Base-by-base conservation (phyloP, 1,284 basidiomycete genomes). In the Boletus semigastroideus region DNA sequence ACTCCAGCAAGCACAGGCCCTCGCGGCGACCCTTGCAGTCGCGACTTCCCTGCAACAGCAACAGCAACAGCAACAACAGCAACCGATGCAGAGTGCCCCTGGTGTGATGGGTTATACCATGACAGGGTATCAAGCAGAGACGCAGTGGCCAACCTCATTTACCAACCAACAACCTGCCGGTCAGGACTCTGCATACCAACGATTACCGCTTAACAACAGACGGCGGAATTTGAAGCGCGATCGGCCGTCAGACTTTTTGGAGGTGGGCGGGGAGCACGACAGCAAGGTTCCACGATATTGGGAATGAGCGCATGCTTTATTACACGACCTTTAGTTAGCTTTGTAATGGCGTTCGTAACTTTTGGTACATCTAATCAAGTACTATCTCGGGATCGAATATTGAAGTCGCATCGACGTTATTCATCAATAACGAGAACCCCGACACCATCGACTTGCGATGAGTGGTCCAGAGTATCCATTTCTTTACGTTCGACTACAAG, bases 181-280 rank as follows among this genome's bases (percentile, higher is more conserved):
- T 7, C 81, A 82, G 63, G 89, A 91, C 57, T 90, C 88, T 13
- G 86, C 90, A n/a, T 92, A 92, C 67, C 89, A 92, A 66, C 77
- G 90, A 42, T 65, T 90, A 46, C 88, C 90, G 28, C 69, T 91
- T 51, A 92, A 91, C 64, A 90, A 87, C 59, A 75, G 89, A 54
- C 77, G 90, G 51, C 74, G 87, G 62, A 83, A 81, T 56, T 63
- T 88, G 59, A 92, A 92, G 71, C 78, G 90, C 7, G 89, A 92
- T 36, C 75, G 89, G 39, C 89, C 90, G 3, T 86, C 86, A 11
- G 90, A 92, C 68, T 92, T 92, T 64, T 69, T 90, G 62, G 89
- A 92, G 62, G 78, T 90, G 11, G 82, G 82, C 0, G 74, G 71
- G 42, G 82, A 86, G 54, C 73, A 71, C 42, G 83, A 85, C 34